These are phyloP conservation scores for Saraca asoca DNA, from an alignment of 331 rosid genomes.

Conservation along the genomic window DNA sequence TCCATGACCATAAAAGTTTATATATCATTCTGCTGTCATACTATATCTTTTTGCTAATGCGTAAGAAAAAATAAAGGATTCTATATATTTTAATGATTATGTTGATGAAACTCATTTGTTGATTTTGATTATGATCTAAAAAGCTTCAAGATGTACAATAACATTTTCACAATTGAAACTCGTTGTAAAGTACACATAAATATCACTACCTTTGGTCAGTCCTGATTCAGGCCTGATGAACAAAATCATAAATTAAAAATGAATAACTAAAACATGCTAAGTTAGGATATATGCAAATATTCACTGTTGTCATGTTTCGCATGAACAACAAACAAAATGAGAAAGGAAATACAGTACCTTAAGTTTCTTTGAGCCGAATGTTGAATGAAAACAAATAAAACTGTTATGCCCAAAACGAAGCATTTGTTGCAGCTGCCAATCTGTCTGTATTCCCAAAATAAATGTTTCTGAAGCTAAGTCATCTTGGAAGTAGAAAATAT, in stretches of 20 bases:
- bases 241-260: background rate
- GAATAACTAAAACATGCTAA: background rate
- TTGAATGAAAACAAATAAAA: constrained; percentile 59
- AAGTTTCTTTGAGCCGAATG: constrained; percentile 65
- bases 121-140: background rate
- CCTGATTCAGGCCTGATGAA: constrained; percentile 2
- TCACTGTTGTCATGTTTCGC: background rate
- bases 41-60: constrained; percentile 6
- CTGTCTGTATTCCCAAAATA: constrained; percentile 76
- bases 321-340: background rate
- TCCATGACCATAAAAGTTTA: background rate
- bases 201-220: constrained; percentile 3
- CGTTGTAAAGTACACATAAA: constrained; percentile 1
- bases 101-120: constrained; percentile 8
- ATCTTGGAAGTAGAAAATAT: constrained; percentile 68
- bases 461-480: constrained; percentile 47
- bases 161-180: background rate
- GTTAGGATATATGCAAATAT: background rate
- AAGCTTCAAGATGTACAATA: constrained; percentile 14
- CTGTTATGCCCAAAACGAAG: constrained; percentile 62
- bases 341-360: constrained; percentile 51
- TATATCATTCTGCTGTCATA: constrained; percentile 16
- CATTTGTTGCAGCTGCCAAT: constrained; percentile 87
- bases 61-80: background rate
- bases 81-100: constrained; percentile 2